A percentile compares a stretch with the other conserved stretches of the same genome.
phyloP scores from a whole-genome alignment of 768 basidiomycete species.

The Serendipita sp. region DNA sequence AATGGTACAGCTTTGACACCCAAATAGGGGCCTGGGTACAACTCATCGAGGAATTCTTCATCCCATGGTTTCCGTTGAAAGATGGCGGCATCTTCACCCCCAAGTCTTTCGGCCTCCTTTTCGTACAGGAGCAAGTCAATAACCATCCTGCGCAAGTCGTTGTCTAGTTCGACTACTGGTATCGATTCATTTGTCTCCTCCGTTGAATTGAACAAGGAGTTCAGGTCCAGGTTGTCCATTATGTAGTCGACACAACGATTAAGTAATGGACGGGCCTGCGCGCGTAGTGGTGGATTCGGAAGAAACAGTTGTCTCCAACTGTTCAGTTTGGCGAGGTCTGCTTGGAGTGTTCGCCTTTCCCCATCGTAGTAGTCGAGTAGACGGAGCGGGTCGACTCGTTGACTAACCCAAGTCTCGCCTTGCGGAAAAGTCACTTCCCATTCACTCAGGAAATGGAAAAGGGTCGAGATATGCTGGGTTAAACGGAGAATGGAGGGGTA shows the following conservation, averaged over 20 bases:
- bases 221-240: not conserved
- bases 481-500: too few species aligned
- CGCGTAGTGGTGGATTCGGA: too few species aligned
- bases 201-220: not conserved
- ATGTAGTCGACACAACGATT: not conserved
- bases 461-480: too few species aligned
- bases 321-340: too few species aligned
- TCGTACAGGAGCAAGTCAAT: not conserved
- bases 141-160: not conserved
- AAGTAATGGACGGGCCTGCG: too few species aligned
- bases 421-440: too few species aligned
- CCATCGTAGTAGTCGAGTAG: too few species aligned
- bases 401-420: too few species aligned
- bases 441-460: too few species aligned
- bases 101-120: not conserved
- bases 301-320: too few species aligned
- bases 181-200: not conserved
- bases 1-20: not conserved
- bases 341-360: too few species aligned
- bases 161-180: not conserved
- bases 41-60: not conserved
- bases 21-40: not conserved
- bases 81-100: not conserved
- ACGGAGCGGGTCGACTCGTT: too few species aligned
- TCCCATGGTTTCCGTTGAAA: not conserved